Base-by-base conservation (phyloP, 2,329 filamentous ascomycete species). In the Emergomyces africanus region DNA sequence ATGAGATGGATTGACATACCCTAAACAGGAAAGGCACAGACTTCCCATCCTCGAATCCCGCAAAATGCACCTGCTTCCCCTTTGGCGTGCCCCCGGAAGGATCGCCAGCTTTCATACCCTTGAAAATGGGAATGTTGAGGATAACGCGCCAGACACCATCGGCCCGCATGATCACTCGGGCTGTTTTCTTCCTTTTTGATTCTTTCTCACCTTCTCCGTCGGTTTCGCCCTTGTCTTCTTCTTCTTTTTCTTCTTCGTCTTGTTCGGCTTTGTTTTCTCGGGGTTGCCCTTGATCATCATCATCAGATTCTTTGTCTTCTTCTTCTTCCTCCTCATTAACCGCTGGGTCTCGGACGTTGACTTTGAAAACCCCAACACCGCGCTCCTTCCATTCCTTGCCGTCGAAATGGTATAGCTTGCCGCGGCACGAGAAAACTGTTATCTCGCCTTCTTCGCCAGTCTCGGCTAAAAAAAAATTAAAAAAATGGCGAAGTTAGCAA, bases 91-190 rank as follows among this genome's bases (percentile, higher is more conserved):
- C 74, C 54, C 82, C 82, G 46, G 73, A 70, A 4, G 74, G 69
- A 62, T 90, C 83, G 61, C 90, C 86, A 68, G 95, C 89, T 50
- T 84, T 83, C 81, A 95, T 88, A 5, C 85, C 83, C 60, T 88
- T 86, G 61, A 90, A 82, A 61, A 97, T 80, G 0, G 85, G 83
- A 0, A 88, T 89, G 74, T 97, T 97, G 56, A 97, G 78, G 62
- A 96, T 85, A 58, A 97, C 84, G 25, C 90, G 83, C 67, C 91
- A 85, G 0, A 89, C 94, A 61, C 90, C 90, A 68, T 96, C 91
- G 65, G 95, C 90, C 20, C 92, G 86, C 84, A 96, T 90, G 62
- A 97, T 82, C 64, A 97, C 82, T 48, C 92, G 87, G 28, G 86
- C 81, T 61, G 76, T 78, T 50, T 68, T 71, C 42, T 68, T 71